A percentile compares a stretch with the other conserved stretches of the same genome.
Conservation (phyloP, 148 eudicot genomes). For the Agrostemma githago region DNA sequence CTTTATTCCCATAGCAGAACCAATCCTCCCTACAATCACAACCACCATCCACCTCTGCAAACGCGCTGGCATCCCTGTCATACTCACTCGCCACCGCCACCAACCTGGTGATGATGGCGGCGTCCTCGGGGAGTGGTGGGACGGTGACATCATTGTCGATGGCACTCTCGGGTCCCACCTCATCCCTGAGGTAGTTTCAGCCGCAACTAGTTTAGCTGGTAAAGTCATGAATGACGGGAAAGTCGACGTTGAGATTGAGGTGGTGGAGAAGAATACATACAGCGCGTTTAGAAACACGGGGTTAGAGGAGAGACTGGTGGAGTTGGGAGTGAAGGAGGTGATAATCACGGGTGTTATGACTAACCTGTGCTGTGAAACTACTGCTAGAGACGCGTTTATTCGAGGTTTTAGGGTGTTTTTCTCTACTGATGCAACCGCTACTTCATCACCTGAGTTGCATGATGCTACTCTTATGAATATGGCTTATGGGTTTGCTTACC, state of each 20-base stretch:
- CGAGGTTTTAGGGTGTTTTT: constrained; percentile 80
- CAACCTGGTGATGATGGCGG: constrained; percentile 47
- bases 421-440: constrained; percentile 80
- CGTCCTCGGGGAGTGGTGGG: constrained; percentile 81
- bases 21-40: constrained; percentile 49
- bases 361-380: constrained; percentile 79
- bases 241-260: constrained; percentile 22
- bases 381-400: constrained; percentile 78
- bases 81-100: constrained; percentile 85
- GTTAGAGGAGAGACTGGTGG: constrained; percentile 54
- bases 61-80: constrained; percentile 45
- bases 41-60: constrained; percentile 69
- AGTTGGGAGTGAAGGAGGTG: constrained; percentile 67
- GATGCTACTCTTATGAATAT: constrained; percentile 67
- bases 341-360: constrained; percentile 83
- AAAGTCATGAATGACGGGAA: not conserved
- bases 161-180: constrained; percentile 63
- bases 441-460: constrained; percentile 54
- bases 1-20: constrained; percentile 56
- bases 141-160: constrained; percentile 49
- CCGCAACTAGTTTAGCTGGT: not conserved
- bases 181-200: constrained; percentile 31
- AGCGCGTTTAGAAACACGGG: constrained; percentile 67
- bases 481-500: constrained; percentile 87
- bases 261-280: constrained; percentile 73